These are phyloP conservation scores for Xylaria sp. DNA, from an alignment of 2,329 filamentous ascomycete genomes.

Conservation along the genomic window DNA sequence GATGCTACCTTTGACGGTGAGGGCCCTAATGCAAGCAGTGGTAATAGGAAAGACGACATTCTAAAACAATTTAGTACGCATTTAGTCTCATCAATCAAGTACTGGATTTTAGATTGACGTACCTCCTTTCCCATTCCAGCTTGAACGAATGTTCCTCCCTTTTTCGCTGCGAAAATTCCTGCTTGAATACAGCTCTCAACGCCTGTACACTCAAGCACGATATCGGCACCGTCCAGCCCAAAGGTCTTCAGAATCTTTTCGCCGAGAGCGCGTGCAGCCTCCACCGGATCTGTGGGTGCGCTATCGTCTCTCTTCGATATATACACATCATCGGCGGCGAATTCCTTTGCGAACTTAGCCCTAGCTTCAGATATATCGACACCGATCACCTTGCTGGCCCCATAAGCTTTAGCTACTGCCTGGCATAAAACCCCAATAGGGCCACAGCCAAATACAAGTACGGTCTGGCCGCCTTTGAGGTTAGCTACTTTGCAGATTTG, in stretches of 20 bases:
- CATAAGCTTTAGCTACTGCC: conserved; percentile 58
- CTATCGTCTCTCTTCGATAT: conserved; percentile 49
- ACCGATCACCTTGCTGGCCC: conserved; percentile 57
- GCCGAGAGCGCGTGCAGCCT: conserved; percentile 53
- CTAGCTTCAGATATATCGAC: conserved; percentile 58
- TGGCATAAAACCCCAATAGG: conserved; percentile 60
- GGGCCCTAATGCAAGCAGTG: conserved; percentile 57
- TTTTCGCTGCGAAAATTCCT: conserved; percentile 56
- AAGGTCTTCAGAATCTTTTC: conserved; percentile 53
- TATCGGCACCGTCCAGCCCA: conserved; percentile 58
- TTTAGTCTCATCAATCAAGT: not conserved
- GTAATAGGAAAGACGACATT: conserved; percentile 64
- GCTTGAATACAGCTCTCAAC: conserved; percentile 59
- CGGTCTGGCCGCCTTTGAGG: conserved; percentile 54
- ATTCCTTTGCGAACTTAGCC: conserved; percentile 55
- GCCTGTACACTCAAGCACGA: conserved; percentile 61
- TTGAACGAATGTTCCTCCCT: conserved; percentile 62
- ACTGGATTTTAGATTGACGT: not conserved
- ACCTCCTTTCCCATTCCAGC: conserved; percentile 61
- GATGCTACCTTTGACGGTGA: conserved; percentile 62
- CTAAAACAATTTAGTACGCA: conserved; percentile 34
- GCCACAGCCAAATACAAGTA: conserved; percentile 61
- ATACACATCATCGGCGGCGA: conserved; percentile 58
- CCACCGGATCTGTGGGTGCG: conserved; percentile 49
- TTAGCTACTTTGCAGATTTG: conserved; percentile 57